Evolutionary conservation across 179 eudicot species (phyloP).

Genomic region (Spinacia oleracea): DNA sequence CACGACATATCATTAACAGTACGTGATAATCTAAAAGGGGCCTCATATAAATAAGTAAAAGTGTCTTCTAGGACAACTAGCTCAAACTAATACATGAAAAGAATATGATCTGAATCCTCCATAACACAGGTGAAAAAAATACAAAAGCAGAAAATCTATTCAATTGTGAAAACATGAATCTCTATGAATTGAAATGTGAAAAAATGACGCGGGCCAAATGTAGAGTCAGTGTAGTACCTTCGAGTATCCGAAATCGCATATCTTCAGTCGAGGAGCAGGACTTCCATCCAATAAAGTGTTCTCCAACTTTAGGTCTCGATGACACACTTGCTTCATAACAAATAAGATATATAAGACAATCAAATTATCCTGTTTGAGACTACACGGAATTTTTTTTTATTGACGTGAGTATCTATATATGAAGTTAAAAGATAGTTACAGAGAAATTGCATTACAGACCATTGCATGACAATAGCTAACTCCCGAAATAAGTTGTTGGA

Average conservation of each 20-base stretch:
- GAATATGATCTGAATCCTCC: neutral
- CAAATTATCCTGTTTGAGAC: constrained; percentile 3
- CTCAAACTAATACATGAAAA: neutral
- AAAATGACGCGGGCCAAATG: neutral
- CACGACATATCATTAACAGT: neutral
- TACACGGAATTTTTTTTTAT: neutral
- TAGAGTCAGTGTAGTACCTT: constrained; percentile 44
- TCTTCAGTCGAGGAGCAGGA: constrained; percentile 84
- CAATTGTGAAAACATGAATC: neutral
- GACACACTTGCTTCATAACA: constrained; percentile 81
- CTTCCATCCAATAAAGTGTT: constrained; percentile 92
- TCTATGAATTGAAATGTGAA: neutral
- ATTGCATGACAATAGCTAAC: constrained; percentile 89
- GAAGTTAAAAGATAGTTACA: neutral
- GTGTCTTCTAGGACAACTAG: neutral
- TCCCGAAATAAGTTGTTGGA: constrained; percentile 89
- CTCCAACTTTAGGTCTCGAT: constrained; percentile 87
- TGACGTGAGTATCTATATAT: neutral
- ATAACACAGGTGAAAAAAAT: neutral
- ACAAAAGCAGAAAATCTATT: neutral
- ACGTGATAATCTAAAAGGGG: neutral
- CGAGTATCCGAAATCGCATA: constrained; percentile 93
- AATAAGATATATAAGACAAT: constrained; percentile 11
- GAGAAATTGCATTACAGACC: constrained; percentile 40
- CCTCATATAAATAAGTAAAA: neutral